Conservation (phyloP, 2,329 filamentous ascomycete genomes). For the Colletotrichum shisoi region DNA sequence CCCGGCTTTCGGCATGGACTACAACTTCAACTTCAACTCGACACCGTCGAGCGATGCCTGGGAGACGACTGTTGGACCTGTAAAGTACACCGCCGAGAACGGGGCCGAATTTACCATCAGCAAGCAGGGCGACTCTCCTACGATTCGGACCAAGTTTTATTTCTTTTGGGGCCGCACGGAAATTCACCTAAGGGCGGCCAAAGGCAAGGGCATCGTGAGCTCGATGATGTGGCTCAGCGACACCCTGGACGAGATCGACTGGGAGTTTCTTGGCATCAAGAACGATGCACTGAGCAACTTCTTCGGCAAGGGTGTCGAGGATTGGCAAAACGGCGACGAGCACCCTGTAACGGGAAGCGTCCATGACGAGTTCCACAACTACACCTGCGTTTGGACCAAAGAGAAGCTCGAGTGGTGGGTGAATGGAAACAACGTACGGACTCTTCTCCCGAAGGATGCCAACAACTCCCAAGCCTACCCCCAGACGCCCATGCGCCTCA, state of each 20-base stretch:
- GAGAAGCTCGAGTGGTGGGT: constrained; percentile 73
- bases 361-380: constrained; percentile 73
- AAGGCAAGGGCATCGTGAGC: constrained; percentile 78
- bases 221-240: constrained; percentile 85
- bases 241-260: constrained; percentile 87
- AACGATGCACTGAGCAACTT: constrained; percentile 75
- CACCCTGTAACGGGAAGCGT: constrained; percentile 63
- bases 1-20: constrained; percentile 71
- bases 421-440: constrained; percentile 71
- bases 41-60: constrained; percentile 68
- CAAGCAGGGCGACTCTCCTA: constrained; percentile 77
- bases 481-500: constrained; percentile 78
- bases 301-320: constrained; percentile 76
- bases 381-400: constrained; percentile 76
- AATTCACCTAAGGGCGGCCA: constrained; percentile 77
- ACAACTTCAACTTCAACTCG: constrained; percentile 70
- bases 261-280: constrained; percentile 79
- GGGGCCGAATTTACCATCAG: constrained; percentile 77
- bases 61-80: constrained; percentile 71
- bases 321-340: constrained; percentile 69
- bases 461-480: constrained; percentile 71
- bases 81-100: constrained; percentile 66
- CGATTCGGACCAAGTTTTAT: constrained; percentile 80
- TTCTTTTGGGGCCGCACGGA: constrained; percentile 87
- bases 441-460: constrained; percentile 67